Evolutionary conservation across 176 grass and related monocot genomes (phyloP).

Genomic region (Canna indica): DNA sequence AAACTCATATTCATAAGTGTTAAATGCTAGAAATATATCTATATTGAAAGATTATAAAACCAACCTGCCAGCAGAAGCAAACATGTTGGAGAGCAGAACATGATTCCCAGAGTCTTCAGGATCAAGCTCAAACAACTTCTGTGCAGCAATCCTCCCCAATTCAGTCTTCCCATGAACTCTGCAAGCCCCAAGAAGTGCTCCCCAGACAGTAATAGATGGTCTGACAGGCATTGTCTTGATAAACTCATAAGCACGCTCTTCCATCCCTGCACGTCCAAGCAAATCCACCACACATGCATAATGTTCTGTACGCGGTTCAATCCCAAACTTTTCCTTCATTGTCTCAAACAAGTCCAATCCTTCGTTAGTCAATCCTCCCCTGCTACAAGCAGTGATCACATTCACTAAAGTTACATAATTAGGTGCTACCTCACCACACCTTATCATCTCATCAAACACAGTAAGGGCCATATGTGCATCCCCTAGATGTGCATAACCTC

Average conservation of each 20-base stretch:
- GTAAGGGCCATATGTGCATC: slow-evolving; percentile 42
- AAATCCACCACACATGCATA: slow-evolving; percentile 80
- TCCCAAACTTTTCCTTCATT: slow-evolving; percentile 62
- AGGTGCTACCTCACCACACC: slow-evolving; percentile 33
- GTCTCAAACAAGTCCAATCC: slow-evolving; percentile 53
- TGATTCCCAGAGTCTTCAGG: slow-evolving; percentile 70
- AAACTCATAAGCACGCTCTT: slow-evolving; percentile 61
- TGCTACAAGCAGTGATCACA: slow-evolving; percentile 56
- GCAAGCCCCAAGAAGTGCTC: slow-evolving; percentile 69
- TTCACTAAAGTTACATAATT: slow-evolving; percentile 69
- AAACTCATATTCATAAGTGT: background rate
- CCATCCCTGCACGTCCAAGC: slow-evolving; percentile 69
- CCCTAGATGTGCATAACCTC: slow-evolving; percentile 58
- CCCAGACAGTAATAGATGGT: slow-evolving; percentile 67
- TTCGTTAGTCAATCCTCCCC: slow-evolving; percentile 60
- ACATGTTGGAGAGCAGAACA: slow-evolving; percentile 75
- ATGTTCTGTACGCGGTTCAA: slow-evolving; percentile 54
- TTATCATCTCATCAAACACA: slow-evolving; percentile 53
- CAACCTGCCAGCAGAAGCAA: slow-evolving; percentile 72
- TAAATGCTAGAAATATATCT: background rate
- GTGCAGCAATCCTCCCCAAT: slow-evolving; percentile 61
- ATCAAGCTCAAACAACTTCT: slow-evolving; percentile 71
- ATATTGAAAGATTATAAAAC: background rate
- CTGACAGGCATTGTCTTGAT: slow-evolving; percentile 58
- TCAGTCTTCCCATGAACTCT: slow-evolving; percentile 68